Percentiles rank a stretch among this genome's conserved stretches.
phyloP scores from a whole-genome alignment of 129 eudicot genomes.

The Scalesia atractyloides region DNA sequence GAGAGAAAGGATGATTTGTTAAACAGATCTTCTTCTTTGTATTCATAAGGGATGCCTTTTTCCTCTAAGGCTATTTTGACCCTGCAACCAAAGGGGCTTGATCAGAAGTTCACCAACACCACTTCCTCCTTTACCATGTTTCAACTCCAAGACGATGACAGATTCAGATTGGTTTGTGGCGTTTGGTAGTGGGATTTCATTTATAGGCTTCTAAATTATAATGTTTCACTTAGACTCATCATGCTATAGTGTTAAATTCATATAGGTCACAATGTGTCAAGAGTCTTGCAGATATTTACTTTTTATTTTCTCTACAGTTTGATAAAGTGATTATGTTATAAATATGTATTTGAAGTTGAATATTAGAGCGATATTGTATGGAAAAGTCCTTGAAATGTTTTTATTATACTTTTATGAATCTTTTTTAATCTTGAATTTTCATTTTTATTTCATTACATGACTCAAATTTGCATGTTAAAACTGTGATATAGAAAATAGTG shows the following conservation, averaged over 20 bases:
- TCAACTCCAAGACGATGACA: background rate
- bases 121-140: slow-evolving; percentile 39
- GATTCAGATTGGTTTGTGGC: background rate
- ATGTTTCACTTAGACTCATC: slow-evolving; percentile 23
- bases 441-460: too few relatives aligned
- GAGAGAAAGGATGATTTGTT: slow-evolving; percentile 30
- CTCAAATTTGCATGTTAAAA: too few relatives aligned
- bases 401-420: too few relatives aligned
- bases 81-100: slow-evolving; percentile 39
- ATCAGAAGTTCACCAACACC: slow-evolving; percentile 31
- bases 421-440: too few relatives aligned
- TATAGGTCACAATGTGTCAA: background rate
- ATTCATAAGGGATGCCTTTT: slow-evolving; percentile 36
- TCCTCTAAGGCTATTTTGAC: slow-evolving; percentile 43
- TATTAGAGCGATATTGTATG: too few relatives aligned
- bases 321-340: too few relatives aligned
- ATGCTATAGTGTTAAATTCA: background rate
- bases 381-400: too few relatives aligned
- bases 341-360: too few relatives aligned
- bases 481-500: too few relatives aligned
- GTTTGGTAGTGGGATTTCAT: too few relatives aligned
- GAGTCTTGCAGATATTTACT: background rate
- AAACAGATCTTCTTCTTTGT: slow-evolving; percentile 39
- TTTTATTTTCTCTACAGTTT: too few relatives aligned
- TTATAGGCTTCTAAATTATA: background rate